Evolutionary conservation across 495 filamentous ascomycete genomes (phyloP).

Genomic region (Tuber indicum): DNA sequence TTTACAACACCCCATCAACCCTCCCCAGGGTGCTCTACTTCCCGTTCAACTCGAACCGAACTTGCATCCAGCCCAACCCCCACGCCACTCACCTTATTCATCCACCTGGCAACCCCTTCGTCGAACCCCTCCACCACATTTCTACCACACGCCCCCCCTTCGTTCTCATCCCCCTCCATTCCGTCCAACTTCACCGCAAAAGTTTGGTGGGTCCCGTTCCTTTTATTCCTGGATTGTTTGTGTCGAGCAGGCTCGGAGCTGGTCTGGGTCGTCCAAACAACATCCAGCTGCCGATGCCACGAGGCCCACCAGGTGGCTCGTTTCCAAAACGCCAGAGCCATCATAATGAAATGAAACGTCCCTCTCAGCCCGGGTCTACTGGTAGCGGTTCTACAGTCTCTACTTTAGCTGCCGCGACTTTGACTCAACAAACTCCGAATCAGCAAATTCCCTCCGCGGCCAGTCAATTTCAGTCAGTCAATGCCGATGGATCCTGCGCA

Average conservation of each 20-base stretch:
- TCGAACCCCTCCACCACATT: background rate
- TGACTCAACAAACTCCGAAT: slow-evolving; percentile 19
- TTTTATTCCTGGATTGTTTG: slow-evolving; percentile 13
- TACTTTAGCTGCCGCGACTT: slow-evolving; percentile 4
- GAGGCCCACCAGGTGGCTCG: slow-evolving; percentile 40
- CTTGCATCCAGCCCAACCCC: background rate
- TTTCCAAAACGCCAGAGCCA: slow-evolving; percentile 40
- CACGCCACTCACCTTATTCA: background rate
- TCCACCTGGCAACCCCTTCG: slow-evolving; percentile 2
- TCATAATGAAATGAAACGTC: slow-evolving; percentile 35
- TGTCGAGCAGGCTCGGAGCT: slow-evolving; percentile 38
- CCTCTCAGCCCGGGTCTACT: slow-evolving; percentile 36
- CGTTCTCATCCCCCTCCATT: background rate
- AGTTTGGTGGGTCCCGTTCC: background rate
- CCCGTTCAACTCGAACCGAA: background rate
- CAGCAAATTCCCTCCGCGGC: slow-evolving; percentile 27
- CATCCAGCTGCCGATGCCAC: slow-evolving; percentile 41
- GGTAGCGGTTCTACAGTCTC: slow-evolving; percentile 24
- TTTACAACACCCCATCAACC: background rate
- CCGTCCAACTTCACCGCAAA: background rate
- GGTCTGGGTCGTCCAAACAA: slow-evolving; percentile 39
- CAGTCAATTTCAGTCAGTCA: slow-evolving; percentile 35
- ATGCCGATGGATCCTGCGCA: slow-evolving; percentile 17
- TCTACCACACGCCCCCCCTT: background rate
- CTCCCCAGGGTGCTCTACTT: background rate